Base-by-base conservation (phyloP, 129 eudicot species). In the Saussurea involucrata region DNA sequence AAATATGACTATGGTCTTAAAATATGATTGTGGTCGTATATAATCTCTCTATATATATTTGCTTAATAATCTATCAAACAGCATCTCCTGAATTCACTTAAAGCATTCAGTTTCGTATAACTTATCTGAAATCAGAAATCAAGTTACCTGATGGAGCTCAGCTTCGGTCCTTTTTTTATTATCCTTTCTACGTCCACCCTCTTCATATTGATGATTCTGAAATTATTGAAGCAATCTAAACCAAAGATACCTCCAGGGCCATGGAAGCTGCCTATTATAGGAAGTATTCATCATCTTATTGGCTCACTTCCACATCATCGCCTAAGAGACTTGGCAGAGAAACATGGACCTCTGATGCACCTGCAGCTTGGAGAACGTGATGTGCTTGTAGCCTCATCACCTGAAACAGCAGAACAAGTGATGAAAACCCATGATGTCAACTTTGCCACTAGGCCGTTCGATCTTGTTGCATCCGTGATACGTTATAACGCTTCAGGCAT, bases 301-400 rank as follows among this genome's bases (percentile, higher is more conserved):
- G 77, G 78, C 69, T 60, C 78, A 22, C 75, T 70, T 24, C 82
- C 69, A 22, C 75, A 77, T 31, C 75, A 40, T 24, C 40, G 4
- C 11, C 66, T 82, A n/a, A 53, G 46, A 40, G 78, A 77, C 46
- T 66, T 77, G 66, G 75, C 86, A 17, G 71, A 73, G 44, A 67
- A 64, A 64, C 65, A 81, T 2, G 77, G 85, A 28, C 76, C 85
- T 12, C 28, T 81, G 29, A 81, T 81, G 80, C 80, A 77, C 49
- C 83, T 83, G 9, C 79, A 71, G 32, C 83, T 83, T 0, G 83
- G 86, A 24, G 71, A 83, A 61, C 57, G 72, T 61, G 31, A 68
- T 1, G 8, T 72, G 2, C 24, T 34, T 24, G 86, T 77, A 6
- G 68, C 53, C 44, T 76, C 82, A 1, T 82, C 86, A 5, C 55